phyloP scores from a whole-genome alignment of 352 stramenopile species.

The Blastocystis hominis region DNA sequence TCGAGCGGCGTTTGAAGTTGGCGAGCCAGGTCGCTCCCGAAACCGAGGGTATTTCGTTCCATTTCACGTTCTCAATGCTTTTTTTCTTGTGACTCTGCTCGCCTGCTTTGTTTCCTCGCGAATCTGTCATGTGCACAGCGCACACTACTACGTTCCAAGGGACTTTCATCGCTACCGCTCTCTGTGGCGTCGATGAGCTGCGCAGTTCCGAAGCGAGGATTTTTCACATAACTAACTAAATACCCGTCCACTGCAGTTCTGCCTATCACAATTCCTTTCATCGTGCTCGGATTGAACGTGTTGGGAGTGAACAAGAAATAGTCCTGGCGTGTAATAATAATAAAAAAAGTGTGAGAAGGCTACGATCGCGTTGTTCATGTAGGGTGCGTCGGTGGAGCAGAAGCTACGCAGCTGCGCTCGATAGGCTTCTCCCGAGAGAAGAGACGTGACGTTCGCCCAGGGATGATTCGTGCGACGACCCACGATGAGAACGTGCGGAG shows the following conservation, averaged over 20 bases:
- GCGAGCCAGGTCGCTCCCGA: background rate
- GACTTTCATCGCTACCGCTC: background rate
- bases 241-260: slow-evolving; percentile 22
- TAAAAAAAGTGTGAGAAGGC: background rate
- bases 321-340: background rate
- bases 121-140: slow-evolving; percentile 36
- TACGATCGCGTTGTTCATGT: slow-evolving; percentile 51
- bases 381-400: slow-evolving; percentile 5
- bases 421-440: background rate
- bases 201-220: background rate
- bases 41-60: slow-evolving; percentile 34
- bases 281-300: background rate
- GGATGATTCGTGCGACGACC: slow-evolving; percentile 15
- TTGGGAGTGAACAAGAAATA: slow-evolving; percentile 25
- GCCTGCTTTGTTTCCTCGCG: background rate
- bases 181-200: background rate
- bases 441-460: slow-evolving; percentile 11
- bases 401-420: background rate
- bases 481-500: background rate
- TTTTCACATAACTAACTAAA: slow-evolving; percentile 25
- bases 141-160: background rate
- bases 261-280: slow-evolving; percentile 47
- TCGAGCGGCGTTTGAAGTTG: slow-evolving; percentile 29
- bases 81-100: slow-evolving; percentile 17
- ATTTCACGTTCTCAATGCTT: slow-evolving; percentile 51